phyloP scores from a whole-genome alignment of 768 basidiomycete genomes.

The Coprinopsis cinerea region DNA sequence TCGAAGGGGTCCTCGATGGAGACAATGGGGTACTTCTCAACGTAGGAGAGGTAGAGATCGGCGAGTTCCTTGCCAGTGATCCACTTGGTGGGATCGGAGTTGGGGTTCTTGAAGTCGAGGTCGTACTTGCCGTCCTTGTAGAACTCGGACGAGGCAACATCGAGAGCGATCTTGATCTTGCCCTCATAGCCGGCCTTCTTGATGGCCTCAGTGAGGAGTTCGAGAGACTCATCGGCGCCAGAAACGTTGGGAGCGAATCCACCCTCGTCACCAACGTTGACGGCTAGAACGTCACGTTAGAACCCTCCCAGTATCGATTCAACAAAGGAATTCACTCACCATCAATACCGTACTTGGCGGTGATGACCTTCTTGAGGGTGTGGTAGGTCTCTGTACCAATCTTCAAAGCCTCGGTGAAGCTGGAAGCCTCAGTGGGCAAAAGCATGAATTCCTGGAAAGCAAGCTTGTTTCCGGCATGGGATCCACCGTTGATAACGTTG shows the following conservation, averaged over 20 bases:
- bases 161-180: conserved; percentile 97
- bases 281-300: conserved; percentile 47
- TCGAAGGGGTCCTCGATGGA: conserved; percentile 99
- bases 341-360: conserved; percentile 97
- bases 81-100: conserved; percentile 97
- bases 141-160: conserved; percentile 99
- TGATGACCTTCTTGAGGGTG: conserved; percentile 98
- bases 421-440: conserved; percentile 85
- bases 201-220: conserved; percentile 93
- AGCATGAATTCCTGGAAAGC: conserved; percentile 99
- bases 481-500: conserved; percentile 99
- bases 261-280: conserved; percentile 99
- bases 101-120: conserved; percentile 98
- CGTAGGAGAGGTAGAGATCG: conserved; percentile 79
- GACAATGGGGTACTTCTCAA: conserved; percentile 93
- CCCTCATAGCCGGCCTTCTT: conserved; percentile 97
- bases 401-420: conserved; percentile 97
- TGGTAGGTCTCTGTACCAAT: conserved; percentile 98
- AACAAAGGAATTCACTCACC: conserved; percentile 40
- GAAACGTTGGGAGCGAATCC: conserved; percentile 98
- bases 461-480: conserved; percentile 98
- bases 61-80: conserved; percentile 90
- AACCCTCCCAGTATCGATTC: conserved; percentile 11
- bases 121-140: conserved; percentile 99
- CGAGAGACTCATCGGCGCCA: conserved; percentile 95